Evolutionary conservation across 768 basidiomycete species (phyloP), one percentile per base, ranked within the genome.

Genomic region (Cystofilobasidium macerans): DNA sequence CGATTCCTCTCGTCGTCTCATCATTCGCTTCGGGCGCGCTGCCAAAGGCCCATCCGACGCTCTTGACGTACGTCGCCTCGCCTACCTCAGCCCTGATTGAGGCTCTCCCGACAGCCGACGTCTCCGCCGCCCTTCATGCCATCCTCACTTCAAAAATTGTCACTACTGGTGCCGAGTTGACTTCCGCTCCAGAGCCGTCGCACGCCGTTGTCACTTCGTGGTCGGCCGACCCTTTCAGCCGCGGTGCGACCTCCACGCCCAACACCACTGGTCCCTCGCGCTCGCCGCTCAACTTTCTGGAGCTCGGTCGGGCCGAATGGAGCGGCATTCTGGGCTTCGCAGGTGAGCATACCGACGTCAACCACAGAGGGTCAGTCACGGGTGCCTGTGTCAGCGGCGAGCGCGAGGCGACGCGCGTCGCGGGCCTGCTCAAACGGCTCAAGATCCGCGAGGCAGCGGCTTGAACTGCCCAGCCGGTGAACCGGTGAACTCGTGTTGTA

Each of bases 311-410:
- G 65, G 71, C 75, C 2, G 67, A 73, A 42, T 78, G 76, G 75
- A 72, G 59, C 1, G 76, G 77, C 0, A 59, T 68, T 20, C 67
- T 78, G 26, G 75, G 76, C 6, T 79, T 76, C 28, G 79, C 78
- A 16, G 79, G 79, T 0, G 79, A 79, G 70, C 78, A 78, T 57
- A 79, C 79, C 13, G 77, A 77, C 61, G 66, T 78, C 62, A 74
- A 79, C 51, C 74, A 76, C 53, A 62, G 77, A 26, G 79, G 78
- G 12, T 72, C 70, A 36, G 76, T 77, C 14, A 72, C 74, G 3
- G 78, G 77, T 0, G 78, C 79, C 22, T 71, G 75, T 14, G 70
- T 74, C 40, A 76, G 75, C 61, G 78, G 78, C 0, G 33, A 69
- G 62, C 72, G 78, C 60, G 78, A 79, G 68, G 78, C 75, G 0